phyloP scores from a whole-genome alignment of 2,329 filamentous ascomycete genomes.

The Aureobasidium musti region DNA sequence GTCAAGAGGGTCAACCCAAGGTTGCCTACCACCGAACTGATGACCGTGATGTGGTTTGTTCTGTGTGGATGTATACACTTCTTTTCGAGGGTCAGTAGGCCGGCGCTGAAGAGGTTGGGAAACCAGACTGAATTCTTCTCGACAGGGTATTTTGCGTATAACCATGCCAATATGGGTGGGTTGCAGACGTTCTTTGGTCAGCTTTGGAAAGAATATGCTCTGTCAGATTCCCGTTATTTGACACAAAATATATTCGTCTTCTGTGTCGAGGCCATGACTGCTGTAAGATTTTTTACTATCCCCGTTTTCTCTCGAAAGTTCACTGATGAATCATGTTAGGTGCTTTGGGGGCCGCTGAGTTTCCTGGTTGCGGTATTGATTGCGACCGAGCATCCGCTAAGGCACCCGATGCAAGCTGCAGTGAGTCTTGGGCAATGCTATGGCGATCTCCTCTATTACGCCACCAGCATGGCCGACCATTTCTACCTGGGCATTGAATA shows the following conservation, averaged over 20 bases:
- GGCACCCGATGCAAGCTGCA: constrained; percentile 61
- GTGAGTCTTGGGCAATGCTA: constrained; percentile 66
- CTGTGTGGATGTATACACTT: constrained; percentile 74
- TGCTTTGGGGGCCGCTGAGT: constrained; percentile 63
- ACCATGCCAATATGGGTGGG: constrained; percentile 65
- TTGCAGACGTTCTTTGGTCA: constrained; percentile 76
- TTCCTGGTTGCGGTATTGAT: constrained; percentile 59
- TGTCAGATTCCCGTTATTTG: constrained; percentile 84
- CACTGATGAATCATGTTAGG: constrained; percentile 42
- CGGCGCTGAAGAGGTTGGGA: too few species aligned
- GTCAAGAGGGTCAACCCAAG: constrained; percentile 57
- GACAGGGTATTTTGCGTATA: constrained; percentile 71
- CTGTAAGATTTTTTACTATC: constrained; percentile 51
- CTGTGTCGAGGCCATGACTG: constrained; percentile 83
- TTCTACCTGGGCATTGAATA: constrained; percentile 57
- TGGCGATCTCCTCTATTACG: constrained; percentile 65
- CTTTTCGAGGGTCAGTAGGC: constrained; percentile 70
- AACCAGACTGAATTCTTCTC: not conserved
- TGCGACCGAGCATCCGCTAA: constrained; percentile 56
- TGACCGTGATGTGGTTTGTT: constrained; percentile 72
- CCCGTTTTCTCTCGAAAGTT: not conserved
- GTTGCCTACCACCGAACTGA: constrained; percentile 57
- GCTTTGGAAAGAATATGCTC: constrained; percentile 89
- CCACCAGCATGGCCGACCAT: constrained; percentile 63
- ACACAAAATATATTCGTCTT: constrained; percentile 80